Percentiles rank a stretch among this genome's conserved stretches.
These are phyloP conservation scores for Solanum etuberosum DNA, from an alignment of 257 asterid genomes.

Conservation along the genomic window DNA sequence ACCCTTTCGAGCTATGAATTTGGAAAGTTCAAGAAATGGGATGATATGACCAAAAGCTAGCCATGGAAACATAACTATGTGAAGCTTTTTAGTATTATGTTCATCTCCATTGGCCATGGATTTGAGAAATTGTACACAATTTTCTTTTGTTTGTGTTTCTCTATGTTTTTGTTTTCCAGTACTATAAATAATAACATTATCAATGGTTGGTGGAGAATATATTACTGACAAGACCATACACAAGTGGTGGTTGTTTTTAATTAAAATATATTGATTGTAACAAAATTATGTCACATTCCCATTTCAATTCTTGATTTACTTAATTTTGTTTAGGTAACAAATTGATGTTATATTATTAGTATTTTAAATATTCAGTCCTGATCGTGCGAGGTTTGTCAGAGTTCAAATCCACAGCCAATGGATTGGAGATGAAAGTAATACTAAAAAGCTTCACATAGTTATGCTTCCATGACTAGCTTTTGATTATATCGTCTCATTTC, in stretches of 20 bases:
- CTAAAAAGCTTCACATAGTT: slow-evolving; percentile 52
- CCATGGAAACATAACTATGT: slow-evolving; percentile 56
- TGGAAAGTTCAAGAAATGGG: slow-evolving; percentile 41
- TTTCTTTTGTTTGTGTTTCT: neutral
- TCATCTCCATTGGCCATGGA: slow-evolving; percentile 28
- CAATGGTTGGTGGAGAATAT: neutral
- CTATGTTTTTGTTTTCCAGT: neutral
- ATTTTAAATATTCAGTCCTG: too few relatives aligned
- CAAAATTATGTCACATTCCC: neutral
- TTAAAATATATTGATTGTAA: neutral
- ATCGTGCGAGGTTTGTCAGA: neutral
- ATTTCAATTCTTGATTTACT: neutral
- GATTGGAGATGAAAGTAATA: slow-evolving; percentile 49
- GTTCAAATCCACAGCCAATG: slow-evolving; percentile 15
- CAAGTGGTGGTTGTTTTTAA: neutral
- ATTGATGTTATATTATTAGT: too few relatives aligned
- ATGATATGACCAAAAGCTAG: slow-evolving; percentile 62
- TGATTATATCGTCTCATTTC: slow-evolving; percentile 43
- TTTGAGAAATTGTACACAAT: slow-evolving; percentile 24
- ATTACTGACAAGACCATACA: neutral
- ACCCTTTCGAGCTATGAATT: slow-evolving; percentile 36
- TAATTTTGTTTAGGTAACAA: too few relatives aligned
- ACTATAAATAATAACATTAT: neutral
- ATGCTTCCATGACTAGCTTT: slow-evolving; percentile 64
- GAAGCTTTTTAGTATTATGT: slow-evolving; percentile 53